Conservation (phyloP, 208 protist genomes). For the Trypanosoma congolense region DNA sequence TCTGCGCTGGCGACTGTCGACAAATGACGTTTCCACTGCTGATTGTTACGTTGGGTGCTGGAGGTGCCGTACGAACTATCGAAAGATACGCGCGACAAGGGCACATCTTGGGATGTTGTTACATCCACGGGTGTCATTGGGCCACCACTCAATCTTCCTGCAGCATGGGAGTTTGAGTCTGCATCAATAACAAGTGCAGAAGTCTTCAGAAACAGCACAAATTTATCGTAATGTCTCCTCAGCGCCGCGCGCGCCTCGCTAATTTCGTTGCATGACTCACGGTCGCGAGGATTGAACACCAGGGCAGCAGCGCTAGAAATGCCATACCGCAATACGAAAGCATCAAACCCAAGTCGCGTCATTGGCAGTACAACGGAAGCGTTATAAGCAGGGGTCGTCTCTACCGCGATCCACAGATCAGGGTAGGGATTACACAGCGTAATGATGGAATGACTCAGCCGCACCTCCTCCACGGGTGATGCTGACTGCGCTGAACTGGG, state of each 20-base stretch:
- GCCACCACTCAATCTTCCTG: not conserved
- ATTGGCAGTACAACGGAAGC: constrained; percentile 16
- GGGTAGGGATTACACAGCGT: constrained; percentile 10
- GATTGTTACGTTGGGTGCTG: constrained; percentile 2
- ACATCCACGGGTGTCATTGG: constrained; percentile 2
- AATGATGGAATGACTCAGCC: constrained; percentile 11
- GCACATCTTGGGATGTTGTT: constrained; percentile 10
- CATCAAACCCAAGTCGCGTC: constrained; percentile 15
- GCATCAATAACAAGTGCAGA: constrained; percentile 10
- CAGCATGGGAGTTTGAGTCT: not conserved
- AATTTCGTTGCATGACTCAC: not conserved
- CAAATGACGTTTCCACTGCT: constrained; percentile 18
- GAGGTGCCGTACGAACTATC: not conserved
- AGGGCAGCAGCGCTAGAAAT: constrained; percentile 4
- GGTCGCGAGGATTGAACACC: not conserved
- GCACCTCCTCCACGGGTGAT: constrained; percentile 15
- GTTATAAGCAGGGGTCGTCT: constrained; percentile 11
- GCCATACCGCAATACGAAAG: constrained; percentile 21
- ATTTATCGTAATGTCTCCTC: constrained; percentile 15
- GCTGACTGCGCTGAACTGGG: not conserved
- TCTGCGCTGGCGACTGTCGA: not conserved
- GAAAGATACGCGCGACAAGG: not conserved
- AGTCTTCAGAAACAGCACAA: constrained; percentile 17
- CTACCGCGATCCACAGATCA: constrained; percentile 22
- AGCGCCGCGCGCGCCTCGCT: not conserved